Evolutionary conservation across 139 green algal genomes (phyloP), one percentile per base, ranked within the genome.

Genomic region (Nannochloris sp.): DNA sequence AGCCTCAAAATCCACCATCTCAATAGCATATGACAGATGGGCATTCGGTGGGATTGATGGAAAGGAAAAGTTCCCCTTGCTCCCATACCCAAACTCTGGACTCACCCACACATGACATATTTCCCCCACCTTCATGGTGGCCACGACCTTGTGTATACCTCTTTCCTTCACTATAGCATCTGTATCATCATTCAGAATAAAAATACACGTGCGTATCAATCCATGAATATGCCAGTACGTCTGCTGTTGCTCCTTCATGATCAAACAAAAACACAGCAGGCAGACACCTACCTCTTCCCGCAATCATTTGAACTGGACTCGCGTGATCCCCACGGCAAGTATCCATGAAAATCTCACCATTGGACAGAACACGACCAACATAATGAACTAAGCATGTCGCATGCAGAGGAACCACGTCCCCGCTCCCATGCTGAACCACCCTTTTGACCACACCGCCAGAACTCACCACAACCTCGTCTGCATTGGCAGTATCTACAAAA

Each of bases 1-100:
- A n/a, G 59, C 50, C 44, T 91, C 84, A 64, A 74, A 90, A 5
- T 71, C 76, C 14, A 93, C 5, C 55, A 92, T 73, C 63, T 89
- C 71, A 56, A 92, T 44, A 3, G 89, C 76, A 55, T 90, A 94
- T 12, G 75, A 48, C 14, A 95, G 77, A 24, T 68, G 18, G 1
- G 75, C 66, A 50, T 69, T 36, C 11, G 84, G 83, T 1, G 86
- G 85, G 44, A 95, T 84, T 6, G 62, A 67, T 4, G 87, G 87
- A 61, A 93, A 95, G 8, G 78, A 88, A 71, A 95, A 95, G 70
- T 62, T 87, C 27, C 87, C 87, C 34, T 61, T 14, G 1, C 27
- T 56, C 4, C 80, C 80, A 43, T 79, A 85, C 12, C 75, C 80
- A 48, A 72, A 72, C n/a, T 65, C 16, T 14, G 72, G 48, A 12